Base-by-base conservation (phyloP, 2,329 filamentous ascomycete genomes). In the Sporothrix euskadiensis region DNA sequence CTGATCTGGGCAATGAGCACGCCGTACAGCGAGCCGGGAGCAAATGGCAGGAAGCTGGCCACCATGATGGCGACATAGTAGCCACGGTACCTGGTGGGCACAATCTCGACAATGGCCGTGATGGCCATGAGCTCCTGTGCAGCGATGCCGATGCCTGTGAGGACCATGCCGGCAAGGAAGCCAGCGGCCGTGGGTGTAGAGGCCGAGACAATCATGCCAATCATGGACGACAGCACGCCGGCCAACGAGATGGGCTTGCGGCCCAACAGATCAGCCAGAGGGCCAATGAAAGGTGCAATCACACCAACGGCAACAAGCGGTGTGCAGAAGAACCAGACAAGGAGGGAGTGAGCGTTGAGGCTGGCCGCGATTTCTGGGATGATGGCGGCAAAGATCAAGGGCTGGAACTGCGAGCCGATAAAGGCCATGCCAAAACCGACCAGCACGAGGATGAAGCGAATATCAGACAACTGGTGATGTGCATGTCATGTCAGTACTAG, bases 391-490 rank as follows among this genome's bases (percentile, higher is more conserved):
- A 69, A 69, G 44, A 69, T 39, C 14, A 69, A 12, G 14, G 65
- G 65, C 44, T 69, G 65, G 22, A 69, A 19, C 44, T 69, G 65
- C 65, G 65, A 69, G 65, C 65, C 65, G 65, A 69, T 69, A n/a
- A 69, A 69, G 26, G 65, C 65, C 65, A 69, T 69, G 30, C 65
- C 65, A 16, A 69, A 69, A 26, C 65, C 65, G 6, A 69, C 26
- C 22, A 69, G 65, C 65, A 69, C 44, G 12, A 69, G 26, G 19
- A 69, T 69, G 26, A 69, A 69, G 6, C 65, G 65, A n/a, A 69
- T 52, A 26, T 69, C 65, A 8, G 65, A 22, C 8, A 69, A 16
- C 65, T 69, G 44, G 44, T 49, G 63, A 22, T 5, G 61, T 54
- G 39, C 16, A 26, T 26, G 35, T 14, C 54, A 54, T 10, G 22